Percentiles rank a stretch among this genome's conserved stretches.
These are phyloP conservation scores for Przewalskia tangutica DNA, from an alignment of 257 asterid genomes.

Conservation along the genomic window DNA sequence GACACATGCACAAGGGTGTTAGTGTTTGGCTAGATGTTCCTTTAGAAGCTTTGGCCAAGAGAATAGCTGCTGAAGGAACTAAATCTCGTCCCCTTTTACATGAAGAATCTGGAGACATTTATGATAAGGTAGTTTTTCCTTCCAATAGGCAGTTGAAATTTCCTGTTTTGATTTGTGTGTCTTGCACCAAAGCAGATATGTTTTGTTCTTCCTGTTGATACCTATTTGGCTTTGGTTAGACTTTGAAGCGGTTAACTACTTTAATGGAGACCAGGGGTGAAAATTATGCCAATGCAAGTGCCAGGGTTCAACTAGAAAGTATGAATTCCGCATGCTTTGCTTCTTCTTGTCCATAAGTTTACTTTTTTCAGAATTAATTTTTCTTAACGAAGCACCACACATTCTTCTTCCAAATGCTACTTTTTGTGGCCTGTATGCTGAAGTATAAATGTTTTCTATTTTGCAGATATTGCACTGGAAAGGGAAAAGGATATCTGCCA, in stretches of 20 bases:
- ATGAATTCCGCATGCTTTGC: conserved; percentile 11
- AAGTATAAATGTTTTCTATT: background rate
- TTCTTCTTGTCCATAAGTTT: background rate
- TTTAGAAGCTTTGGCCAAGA: conserved; percentile 76
- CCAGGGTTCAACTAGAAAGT: conserved; percentile 69
- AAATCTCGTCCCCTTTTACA: conserved; percentile 73
- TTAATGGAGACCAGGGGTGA: conserved; percentile 73
- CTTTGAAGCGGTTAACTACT: conserved; percentile 51
- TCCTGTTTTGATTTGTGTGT: background rate
- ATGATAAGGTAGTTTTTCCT: conserved; percentile 38
- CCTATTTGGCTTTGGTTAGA: conserved; percentile 26
- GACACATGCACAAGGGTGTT: conserved; percentile 75
- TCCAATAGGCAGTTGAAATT: background rate
- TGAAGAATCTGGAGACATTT: conserved; percentile 64
- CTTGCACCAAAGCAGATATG: background rate
- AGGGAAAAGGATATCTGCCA: conserved; percentile 48
- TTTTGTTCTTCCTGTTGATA: background rate
- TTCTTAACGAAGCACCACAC: background rate
- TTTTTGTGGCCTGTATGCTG: background rate
- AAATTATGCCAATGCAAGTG: conserved; percentile 66
- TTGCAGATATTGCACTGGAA: conserved; percentile 56
- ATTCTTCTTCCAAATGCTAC: background rate
- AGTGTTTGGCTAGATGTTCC: conserved; percentile 92
- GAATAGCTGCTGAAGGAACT: conserved; percentile 67
- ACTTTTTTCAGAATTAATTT: background rate